Evolutionary conservation across 495 filamentous ascomycete genomes (phyloP).

Genomic region (Polyplosphaeria fusca): DNA sequence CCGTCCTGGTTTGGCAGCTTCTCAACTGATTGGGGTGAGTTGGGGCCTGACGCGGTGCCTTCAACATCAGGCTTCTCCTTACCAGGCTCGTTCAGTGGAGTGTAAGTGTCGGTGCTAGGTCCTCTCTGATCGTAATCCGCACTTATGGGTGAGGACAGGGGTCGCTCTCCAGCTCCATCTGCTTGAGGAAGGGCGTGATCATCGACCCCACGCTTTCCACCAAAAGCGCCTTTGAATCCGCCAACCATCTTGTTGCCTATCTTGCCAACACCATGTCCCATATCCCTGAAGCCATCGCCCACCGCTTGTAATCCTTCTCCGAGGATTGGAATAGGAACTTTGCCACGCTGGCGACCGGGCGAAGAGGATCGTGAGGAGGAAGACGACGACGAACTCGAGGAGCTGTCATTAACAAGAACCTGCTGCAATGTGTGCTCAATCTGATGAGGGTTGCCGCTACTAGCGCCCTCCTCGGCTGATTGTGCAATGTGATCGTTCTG

Average conservation of each 20-base stretch:
- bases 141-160: conserved; percentile 8
- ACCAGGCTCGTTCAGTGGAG: conserved; percentile 10
- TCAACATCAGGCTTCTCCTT: conserved; percentile 15
- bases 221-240: conserved; percentile 43
- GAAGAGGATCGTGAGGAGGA: conserved; percentile 36
- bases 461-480: conserved; percentile 67
- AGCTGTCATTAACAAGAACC: conserved; percentile 52
- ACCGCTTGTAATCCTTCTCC: conserved; percentile 54
- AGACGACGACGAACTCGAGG: conserved; percentile 27
- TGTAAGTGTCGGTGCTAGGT: conserved; percentile 22
- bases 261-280: conserved; percentile 59
- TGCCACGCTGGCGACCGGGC: conserved; percentile 30
- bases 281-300: conserved; percentile 30
- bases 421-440: conserved; percentile 69
- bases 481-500: conserved; percentile 53
- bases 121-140: conserved; percentile 22
- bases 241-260: conserved; percentile 51
- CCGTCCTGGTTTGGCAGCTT: not conserved
- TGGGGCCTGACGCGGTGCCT: conserved; percentile 7
- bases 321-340: conserved; percentile 45
- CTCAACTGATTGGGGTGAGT: conserved; percentile 16
- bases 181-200: conserved; percentile 24
- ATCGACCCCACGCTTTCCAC: conserved; percentile 49
- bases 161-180: conserved; percentile 14
- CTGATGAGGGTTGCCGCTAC: conserved; percentile 79